Evolutionary conservation across 148 eudicot genomes (phyloP), one percentile per base, ranked within the genome.

Genomic region (Fagopyrum homotropicum): DNA sequence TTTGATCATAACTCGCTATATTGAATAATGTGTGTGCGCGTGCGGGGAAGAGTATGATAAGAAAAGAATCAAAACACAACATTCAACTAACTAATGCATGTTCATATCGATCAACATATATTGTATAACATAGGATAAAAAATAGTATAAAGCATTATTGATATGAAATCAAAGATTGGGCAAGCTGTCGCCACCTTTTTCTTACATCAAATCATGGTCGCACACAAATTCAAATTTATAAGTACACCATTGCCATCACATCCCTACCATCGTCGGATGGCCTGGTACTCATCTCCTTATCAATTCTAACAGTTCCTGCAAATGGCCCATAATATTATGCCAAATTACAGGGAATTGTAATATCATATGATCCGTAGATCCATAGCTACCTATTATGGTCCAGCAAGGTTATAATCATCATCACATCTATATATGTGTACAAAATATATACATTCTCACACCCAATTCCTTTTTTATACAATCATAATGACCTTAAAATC

Each of bases 371-470:
- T 35, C 40, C 40, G 40, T 35, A 35, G 40, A 35, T 35, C 3
- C 40, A 35, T 35, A 35, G 40, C 40, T 35, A 35, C 2, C 40
- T 35, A 35, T 1, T 35, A 35, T 35, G 40, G 40, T 35, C 40
- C 40, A 35, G 3, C 3, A 35, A 35, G 40, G 40, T 35, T 35
- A 57, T 49, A 49, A 8, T 49, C 17, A 54, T 14, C 59, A 16
- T 16, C 22, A 14, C 17, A 55, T 55, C 59, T 55, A 55, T 55
- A 56, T 56, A 9, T 57, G 26, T 22, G 7, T 9, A 9, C 11
- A 60, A 11, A 22, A 66, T 66, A 66, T 66, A 66, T 66, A 40
- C 71, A 66, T 43, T 66, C 71, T 66, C 46, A 14, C 43, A 19
- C 2, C n/a, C 64, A 1, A 3, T 22, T 29, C 22, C 35, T 0